These are phyloP conservation scores for Ustilaginoidea virens DNA, from an alignment of 2,329 filamentous ascomycete genomes.

Conservation along the genomic window DNA sequence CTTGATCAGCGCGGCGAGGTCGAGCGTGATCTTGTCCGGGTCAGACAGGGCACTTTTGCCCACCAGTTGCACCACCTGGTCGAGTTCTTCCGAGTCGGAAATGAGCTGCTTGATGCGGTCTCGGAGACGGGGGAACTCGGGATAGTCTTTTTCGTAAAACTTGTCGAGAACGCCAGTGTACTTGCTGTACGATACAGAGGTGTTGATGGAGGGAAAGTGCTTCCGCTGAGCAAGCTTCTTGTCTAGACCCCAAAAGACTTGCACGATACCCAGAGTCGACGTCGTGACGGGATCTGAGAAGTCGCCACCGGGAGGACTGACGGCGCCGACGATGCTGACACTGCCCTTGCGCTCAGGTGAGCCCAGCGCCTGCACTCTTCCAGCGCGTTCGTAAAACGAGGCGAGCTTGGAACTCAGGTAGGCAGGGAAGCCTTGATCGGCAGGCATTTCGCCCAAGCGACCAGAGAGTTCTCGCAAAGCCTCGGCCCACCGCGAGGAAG, in stretches of 20 bases:
- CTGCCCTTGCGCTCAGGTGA: slow-evolving; percentile 80
- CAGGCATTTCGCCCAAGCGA: slow-evolving; percentile 98
- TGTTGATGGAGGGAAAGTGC: slow-evolving; percentile 99
- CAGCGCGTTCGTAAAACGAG: slow-evolving; percentile 98
- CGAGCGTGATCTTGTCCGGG: slow-evolving; percentile 94
- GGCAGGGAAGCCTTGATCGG: slow-evolving; percentile 97
- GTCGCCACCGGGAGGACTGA: slow-evolving; percentile 94
- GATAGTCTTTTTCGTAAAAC: slow-evolving; percentile 85
- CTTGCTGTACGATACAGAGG: slow-evolving; percentile 86
- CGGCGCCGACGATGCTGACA: slow-evolving; percentile 94
- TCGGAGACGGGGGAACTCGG: slow-evolving; percentile 84
- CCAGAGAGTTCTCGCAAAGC: slow-evolving; percentile 96
- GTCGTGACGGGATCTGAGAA: slow-evolving; percentile 97
- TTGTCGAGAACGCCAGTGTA: slow-evolving; percentile 80
- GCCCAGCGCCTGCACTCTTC: slow-evolving; percentile 70
- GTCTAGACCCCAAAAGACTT: slow-evolving; percentile 99
- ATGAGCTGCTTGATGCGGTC: slow-evolving; percentile 89
- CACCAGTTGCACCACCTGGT: slow-evolving; percentile 96
- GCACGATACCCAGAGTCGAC: slow-evolving; percentile 88
- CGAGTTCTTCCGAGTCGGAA: slow-evolving; percentile 88
- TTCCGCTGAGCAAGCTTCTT: slow-evolving; percentile 99
- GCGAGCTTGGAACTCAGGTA: slow-evolving; percentile 94
- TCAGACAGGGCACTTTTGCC: slow-evolving; percentile 95
- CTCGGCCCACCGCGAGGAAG: slow-evolving; percentile 94
- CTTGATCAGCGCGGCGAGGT: slow-evolving; percentile 83